phyloP scores from a whole-genome alignment of 129 eudicot genomes.

The Solidago caesia region DNA sequence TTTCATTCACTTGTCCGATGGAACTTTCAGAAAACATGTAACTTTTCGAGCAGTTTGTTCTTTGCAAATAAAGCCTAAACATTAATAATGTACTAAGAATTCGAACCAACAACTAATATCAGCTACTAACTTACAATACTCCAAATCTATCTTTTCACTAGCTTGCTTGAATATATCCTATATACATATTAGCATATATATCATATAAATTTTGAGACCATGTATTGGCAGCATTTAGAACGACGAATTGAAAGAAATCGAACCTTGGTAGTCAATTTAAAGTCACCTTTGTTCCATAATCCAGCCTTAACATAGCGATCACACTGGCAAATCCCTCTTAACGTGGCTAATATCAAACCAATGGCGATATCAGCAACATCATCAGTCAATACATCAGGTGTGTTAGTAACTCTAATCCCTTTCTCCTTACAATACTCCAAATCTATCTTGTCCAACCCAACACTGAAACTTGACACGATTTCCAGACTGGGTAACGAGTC shows the following conservation, averaged over 20 bases:
- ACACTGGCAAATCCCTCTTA: constrained; percentile 48
- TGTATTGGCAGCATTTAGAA: no score
- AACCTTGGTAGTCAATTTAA: constrained; percentile 57
- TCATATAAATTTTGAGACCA: neutral
- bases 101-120: no score
- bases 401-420: constrained; percentile 60
- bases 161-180: no score
- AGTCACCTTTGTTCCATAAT: constrained; percentile 50
- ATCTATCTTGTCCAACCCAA: constrained; percentile 62
- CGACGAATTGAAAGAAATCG: neutral
- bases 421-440: constrained; percentile 55
- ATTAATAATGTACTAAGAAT: no score
- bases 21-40: no score
- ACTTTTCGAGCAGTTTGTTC: no score
- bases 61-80: no score
- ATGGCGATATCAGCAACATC: constrained; percentile 74
- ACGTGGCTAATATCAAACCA: constrained; percentile 47
- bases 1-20: no score
- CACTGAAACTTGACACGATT: constrained; percentile 57
- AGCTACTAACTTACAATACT: no score
- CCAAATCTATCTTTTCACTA: no score
- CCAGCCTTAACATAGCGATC: constrained; percentile 56
- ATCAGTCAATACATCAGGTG: constrained; percentile 64
- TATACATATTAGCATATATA: neutral
- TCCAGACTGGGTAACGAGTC: constrained; percentile 57